Percentiles rank a stretch among this genome's conserved stretches.
These are phyloP conservation scores for Dentipellis sp. DNA, from an alignment of 768 basidiomycete species.

Conservation along the genomic window DNA sequence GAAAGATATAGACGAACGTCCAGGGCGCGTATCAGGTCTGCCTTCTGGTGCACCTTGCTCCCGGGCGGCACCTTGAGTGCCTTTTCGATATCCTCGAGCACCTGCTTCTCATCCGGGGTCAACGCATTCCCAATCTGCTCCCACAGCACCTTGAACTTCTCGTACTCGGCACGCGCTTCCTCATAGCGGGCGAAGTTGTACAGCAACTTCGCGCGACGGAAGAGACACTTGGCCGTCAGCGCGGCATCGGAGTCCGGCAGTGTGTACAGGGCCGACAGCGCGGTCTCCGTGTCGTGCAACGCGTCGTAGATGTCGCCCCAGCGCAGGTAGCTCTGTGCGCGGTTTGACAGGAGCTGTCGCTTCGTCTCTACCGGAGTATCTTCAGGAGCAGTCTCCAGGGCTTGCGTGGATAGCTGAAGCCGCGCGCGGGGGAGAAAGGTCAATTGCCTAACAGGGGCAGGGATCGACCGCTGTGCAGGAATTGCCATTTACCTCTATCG, in stretches of 20 bases:
- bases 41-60: not conserved
- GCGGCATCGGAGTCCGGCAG: not conserved
- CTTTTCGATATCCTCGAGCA: not conserved
- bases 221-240: slow-evolving; percentile 3
- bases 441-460: not conserved
- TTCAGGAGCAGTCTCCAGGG: not conserved
- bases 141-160: not conserved
- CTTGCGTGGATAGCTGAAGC: not conserved
- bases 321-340: slow-evolving; percentile 12
- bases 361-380: not conserved
- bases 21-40: not conserved
- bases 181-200: not conserved
- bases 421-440: not conserved
- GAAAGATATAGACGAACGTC: not conserved
- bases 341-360: slow-evolving; percentile 13
- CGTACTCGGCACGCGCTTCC: not conserved
- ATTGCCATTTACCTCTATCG: not conserved
- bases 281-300: slow-evolving; percentile 1
- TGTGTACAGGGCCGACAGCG: slow-evolving; percentile 5
- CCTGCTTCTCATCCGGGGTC: not conserved
- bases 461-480: not conserved
- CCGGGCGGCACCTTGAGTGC: not conserved
- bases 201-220: slow-evolving; percentile 3
- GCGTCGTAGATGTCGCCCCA: slow-evolving; percentile 13
- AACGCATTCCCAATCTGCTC: not conserved